Evolutionary conservation across 2,329 filamentous ascomycete genomes (phyloP), one percentile per base, ranked within the genome.

Genomic region (Alternaria consortialis): DNA sequence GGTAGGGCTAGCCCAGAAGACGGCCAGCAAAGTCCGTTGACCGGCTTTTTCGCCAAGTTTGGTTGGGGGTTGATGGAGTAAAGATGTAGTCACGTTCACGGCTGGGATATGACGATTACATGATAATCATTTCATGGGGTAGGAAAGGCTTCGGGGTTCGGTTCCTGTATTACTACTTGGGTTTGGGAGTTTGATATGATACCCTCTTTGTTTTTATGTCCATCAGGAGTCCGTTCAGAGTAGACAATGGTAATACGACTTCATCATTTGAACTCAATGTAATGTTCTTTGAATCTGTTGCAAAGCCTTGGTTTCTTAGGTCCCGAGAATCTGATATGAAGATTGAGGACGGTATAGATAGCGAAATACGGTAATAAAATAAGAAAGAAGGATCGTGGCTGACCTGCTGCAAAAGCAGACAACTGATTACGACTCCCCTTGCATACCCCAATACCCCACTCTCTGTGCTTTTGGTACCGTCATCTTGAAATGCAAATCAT

Each of bases 401-500:
- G 20, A 20, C 20, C 2, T 20, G 20, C 20, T 20, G 20, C 20
- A 2, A 20, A 20, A 20, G 20, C 20, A 20, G 20, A 20, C 20
- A 20, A 20, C 20, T 20, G 20, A 17, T 34, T 52, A 37, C 36
- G 36, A 64, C 50, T 67, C 63, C n/a, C 67, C 71, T 20, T 53
- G 48, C 23, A 65, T 66, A 9, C 72, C 72, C 70, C 72, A 73
- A 53, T 74, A 74, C 7, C 71, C 73, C 29, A 56, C 59, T 34
- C 66, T 59, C 51, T 67, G 36, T 25, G 62, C 61, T 60, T 71
- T 72, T 3, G 68, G 66, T 15, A 70, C 71, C 25, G 72, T 74
- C 65, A 74, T 73, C 31, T 66, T 69, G 31, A 67, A 74, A 53
- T 76, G 73, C 55, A 69, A 44, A 53, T 74, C 74, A 32, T 74